A percentile compares a stretch with the other conserved stretches of the same genome.
These are phyloP conservation scores for Saccharomyces uvarum DNA, from an alignment of 1,139 yeast genomes.

Conservation along the genomic window DNA sequence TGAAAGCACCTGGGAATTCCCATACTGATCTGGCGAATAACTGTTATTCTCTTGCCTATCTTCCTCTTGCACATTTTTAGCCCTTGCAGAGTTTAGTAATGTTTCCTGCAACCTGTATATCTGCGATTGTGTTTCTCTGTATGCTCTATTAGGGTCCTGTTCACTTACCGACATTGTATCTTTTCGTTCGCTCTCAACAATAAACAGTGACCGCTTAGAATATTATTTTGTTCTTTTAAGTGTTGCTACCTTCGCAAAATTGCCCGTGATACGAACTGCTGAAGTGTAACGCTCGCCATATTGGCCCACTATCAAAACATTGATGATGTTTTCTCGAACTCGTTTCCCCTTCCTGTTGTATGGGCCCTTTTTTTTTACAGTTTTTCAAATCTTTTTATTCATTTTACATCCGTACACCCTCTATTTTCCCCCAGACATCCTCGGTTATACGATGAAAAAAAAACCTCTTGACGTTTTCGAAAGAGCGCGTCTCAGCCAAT, in stretches of 20 bases:
- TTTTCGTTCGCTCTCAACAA: neutral
- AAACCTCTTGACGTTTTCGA: neutral
- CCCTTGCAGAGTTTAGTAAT: conserved; percentile 24
- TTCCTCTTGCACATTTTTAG: conserved; percentile 2
- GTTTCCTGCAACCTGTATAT: conserved; percentile 31
- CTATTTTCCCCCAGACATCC: neutral
- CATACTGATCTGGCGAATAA: neutral
- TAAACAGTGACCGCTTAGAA: neutral
- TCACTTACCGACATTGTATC: conserved; percentile 3
- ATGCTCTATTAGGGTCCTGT: conserved; percentile 17
- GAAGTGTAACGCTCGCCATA: neutral
- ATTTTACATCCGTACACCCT: neutral
- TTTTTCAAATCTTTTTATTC: neutral
- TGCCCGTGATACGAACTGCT: neutral
- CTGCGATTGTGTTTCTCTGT: conserved; percentile 29
- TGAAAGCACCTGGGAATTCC: neutral
- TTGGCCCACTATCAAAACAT: neutral
- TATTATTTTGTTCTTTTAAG: neutral
- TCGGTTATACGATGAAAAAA: neutral
- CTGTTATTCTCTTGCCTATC: neutral
- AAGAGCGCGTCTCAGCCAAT: neutral
- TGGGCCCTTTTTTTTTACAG: neutral
- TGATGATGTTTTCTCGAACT: neutral
- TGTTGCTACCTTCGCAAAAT: neutral
- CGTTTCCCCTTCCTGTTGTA: neutral